Percentiles rank a stretch among this genome's conserved stretches.
These are phyloP conservation scores for Datura wrightii DNA, from an alignment of 257 asterid species.

Conservation along the genomic window DNA sequence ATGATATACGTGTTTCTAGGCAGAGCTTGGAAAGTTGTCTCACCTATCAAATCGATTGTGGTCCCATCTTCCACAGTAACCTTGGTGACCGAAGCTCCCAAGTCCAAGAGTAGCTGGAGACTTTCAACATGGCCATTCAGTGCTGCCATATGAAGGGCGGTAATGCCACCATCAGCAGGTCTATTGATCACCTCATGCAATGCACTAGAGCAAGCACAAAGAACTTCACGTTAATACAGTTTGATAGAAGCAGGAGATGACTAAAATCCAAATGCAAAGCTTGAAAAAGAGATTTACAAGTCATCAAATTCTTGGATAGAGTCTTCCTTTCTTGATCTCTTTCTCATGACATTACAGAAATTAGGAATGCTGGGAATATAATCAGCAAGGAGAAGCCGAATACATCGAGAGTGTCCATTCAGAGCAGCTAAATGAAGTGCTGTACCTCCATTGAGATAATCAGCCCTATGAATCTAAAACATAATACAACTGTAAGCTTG, in stretches of 20 bases:
- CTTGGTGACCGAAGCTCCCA: constrained; percentile 73
- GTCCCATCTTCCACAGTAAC: constrained; percentile 79
- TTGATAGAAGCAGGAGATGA: neutral
- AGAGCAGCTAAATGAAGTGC: constrained; percentile 92
- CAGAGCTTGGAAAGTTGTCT: constrained; percentile 7
- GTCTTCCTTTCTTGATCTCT: constrained; percentile 51
- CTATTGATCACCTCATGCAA: constrained; percentile 66
- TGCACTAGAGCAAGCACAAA: constrained; percentile 50
- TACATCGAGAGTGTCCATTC: constrained; percentile 81
- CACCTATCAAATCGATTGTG: constrained; percentile 85
- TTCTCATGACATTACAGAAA: constrained; percentile 58
- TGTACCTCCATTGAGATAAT: constrained; percentile 88
- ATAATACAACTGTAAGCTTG: constrained; percentile 36
- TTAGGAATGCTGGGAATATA: constrained; percentile 75
- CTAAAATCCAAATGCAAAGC: neutral
- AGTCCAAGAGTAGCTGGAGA: constrained; percentile 76
- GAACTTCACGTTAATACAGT: neutral
- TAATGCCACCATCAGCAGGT: constrained; percentile 91
- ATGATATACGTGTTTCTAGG: neutral
- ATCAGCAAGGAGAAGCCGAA: constrained; percentile 83
- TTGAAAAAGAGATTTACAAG: constrained; percentile 25
- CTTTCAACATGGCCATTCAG: constrained; percentile 80
- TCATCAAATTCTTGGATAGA: constrained; percentile 61
- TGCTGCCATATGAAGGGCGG: constrained; percentile 94
- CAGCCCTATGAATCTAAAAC: constrained; percentile 77